A percentile compares a stretch with the other conserved stretches of the same genome.
Evolutionary conservation across 192 early-diverging fungal species (phyloP).

Genomic region (Lobosporangium transversale): DNA sequence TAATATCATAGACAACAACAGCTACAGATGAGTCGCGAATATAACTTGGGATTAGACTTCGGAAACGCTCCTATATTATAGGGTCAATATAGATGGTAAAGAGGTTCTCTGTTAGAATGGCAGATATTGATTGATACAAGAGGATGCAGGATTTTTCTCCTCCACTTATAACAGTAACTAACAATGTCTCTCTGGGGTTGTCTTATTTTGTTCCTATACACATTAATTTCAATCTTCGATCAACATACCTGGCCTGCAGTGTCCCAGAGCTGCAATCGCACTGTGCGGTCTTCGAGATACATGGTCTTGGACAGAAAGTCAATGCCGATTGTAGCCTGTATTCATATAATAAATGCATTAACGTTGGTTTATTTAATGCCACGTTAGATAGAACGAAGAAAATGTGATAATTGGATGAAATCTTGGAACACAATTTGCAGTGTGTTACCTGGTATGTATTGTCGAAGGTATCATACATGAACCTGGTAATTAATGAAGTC

Average conservation of each 20-base stretch:
- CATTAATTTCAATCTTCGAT: no score
- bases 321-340: slow-evolving; percentile 97
- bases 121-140: slow-evolving; percentile 4
- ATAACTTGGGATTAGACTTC: slow-evolving; percentile 96
- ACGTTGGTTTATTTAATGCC: no score
- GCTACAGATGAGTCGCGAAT: slow-evolving; percentile 98
- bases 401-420: no score
- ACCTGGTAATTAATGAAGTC: slow-evolving; percentile 98
- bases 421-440: no score
- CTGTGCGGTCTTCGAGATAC: slow-evolving; percentile 98
- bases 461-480: slow-evolving; percentile 99
- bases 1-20: slow-evolving; percentile 97
- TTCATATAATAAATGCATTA: not conserved
- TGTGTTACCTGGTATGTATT: slow-evolving; percentile 89
- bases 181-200: no score
- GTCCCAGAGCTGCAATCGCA: slow-evolving; percentile 99
- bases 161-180: no score
- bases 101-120: no score
- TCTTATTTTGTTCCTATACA: no score
- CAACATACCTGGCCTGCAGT: slow-evolving; percentile 90
- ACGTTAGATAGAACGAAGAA: no score
- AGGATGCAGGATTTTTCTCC: no score
- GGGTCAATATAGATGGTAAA: no score
- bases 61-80: slow-evolving; percentile 86
- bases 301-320: slow-evolving; percentile 99